A percentile compares a stretch with the other conserved stretches of the same genome.
phyloP scores from a whole-genome alignment of 164 flowering plant species.

The Liquidambar formosana region DNA sequence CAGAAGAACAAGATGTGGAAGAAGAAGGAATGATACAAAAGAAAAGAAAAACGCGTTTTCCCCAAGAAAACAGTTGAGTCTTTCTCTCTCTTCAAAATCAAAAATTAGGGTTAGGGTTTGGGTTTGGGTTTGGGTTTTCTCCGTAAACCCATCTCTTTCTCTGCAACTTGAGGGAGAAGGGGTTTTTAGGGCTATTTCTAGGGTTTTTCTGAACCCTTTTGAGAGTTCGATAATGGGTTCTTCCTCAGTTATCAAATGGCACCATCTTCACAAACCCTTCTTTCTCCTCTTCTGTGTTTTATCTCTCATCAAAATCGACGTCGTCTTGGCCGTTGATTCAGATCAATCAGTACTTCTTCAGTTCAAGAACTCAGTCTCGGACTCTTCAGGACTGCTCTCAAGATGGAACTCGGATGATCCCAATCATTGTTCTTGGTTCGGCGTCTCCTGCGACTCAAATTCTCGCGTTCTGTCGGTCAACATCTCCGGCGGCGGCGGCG shows the following conservation, averaged over 20 bases:
- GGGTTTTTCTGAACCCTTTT: conserved; percentile 25
- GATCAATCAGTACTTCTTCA: conserved; percentile 50
- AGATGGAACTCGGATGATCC: conserved; percentile 33
- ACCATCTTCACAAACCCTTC: conserved; percentile 21
- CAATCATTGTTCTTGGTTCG: conserved; percentile 55
- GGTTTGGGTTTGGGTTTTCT: neutral
- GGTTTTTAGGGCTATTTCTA: conserved; percentile 1
- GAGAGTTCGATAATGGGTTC: conserved; percentile 35
- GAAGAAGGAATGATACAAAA: conserved; percentile 1
- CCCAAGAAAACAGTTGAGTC: conserved; percentile 18
- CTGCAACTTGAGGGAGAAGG: conserved; percentile 7
- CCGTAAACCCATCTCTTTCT: conserved; percentile 7
- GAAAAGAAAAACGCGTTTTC: conserved; percentile 36
- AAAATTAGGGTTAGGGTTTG: conserved; percentile 34
- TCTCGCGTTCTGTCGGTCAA: conserved; percentile 51
- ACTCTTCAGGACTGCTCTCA: conserved; percentile 44
- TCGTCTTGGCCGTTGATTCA: conserved; percentile 20
- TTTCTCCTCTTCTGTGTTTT: conserved; percentile 20
- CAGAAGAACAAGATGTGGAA: conserved; percentile 4
- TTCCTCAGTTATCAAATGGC: conserved; percentile 32
- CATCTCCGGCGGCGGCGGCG: conserved; percentile 36
- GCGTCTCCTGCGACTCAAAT: conserved; percentile 46
- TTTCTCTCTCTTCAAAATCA: conserved; percentile 10
- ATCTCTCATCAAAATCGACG: neutral
- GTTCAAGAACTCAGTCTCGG: conserved; percentile 54